Evolutionary conservation across 768 basidiomycete genomes (phyloP), one percentile per base, ranked within the genome.

Genomic region (Amanita fuliginea): DNA sequence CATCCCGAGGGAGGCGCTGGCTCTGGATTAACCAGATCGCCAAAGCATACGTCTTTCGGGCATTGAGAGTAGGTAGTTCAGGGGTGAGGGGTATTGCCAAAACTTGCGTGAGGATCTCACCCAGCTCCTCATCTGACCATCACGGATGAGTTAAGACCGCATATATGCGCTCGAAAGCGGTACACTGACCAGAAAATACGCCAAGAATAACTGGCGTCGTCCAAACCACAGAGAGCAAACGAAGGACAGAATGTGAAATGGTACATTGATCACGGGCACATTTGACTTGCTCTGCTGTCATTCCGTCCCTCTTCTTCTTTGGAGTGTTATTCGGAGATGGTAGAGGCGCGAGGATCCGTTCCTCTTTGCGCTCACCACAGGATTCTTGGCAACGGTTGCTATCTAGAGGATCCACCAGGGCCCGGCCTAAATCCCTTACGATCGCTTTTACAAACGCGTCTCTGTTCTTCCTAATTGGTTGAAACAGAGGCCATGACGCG

Each of bases 41-140:
- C 21, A 91, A 64, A 1, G 85, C 86, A 51, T 77, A 88, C 1
- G 89, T 91, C 62, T 92, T 92, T n/a, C 89, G 78, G 9, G 85
- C 76, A 59, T 90, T 90, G 4, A 84, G 84, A 4, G 87, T 89
- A 2, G 87, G 89, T 0, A 92, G 64, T 22, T 74, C 68, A 4
- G 74, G 67, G 0, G 83, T 76, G 18, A 88, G 67, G 2, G 87
- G 87, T 52, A 92, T 87, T 6, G 81, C 77, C 7, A 91, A 67
- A 7, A 85, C 69, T 9, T 74, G 72, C 1, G 78, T 75, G 30
- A 91, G 61, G 50, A 92, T 76, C 26, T 67, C 66, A 16, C 69
- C 62, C 4, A 88, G 70, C 52, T 87, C 77, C 21, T 59, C 62
- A 47, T 81, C 86, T 87, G 55, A 13, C 57, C 41, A 34, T 30